Conservation (phyloP, 805 yeast species). For the Lachancea quebecensis region DNA sequence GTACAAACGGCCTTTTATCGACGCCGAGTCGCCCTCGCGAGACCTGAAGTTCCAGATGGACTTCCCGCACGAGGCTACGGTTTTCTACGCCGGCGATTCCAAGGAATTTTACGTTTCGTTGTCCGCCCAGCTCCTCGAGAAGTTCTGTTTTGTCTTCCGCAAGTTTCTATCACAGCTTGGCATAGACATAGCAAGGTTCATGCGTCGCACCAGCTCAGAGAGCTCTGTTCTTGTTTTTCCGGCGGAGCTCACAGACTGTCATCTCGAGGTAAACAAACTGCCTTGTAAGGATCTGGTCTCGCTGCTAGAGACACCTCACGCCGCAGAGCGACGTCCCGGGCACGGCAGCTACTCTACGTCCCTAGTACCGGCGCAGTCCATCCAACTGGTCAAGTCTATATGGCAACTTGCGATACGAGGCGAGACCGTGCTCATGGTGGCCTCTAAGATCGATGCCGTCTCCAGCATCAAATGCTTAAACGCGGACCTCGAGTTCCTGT, state of each 20-base stretch:
- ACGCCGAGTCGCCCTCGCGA: conserved; percentile 17
- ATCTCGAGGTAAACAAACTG: too few relatives aligned
- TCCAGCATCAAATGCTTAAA: conserved; percentile 6
- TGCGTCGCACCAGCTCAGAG: conserved; percentile 1
- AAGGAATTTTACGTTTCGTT: conserved; percentile 20
- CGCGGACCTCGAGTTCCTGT: not conserved
- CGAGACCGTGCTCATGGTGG: conserved; percentile 17
- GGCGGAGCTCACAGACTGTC: too few relatives aligned
- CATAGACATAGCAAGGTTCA: conserved; percentile 4
- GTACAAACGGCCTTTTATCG: conserved; percentile 39
- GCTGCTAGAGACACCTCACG: conserved; percentile 3
- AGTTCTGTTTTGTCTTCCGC: conserved; percentile 15
- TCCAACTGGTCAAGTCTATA: conserved; percentile 17
- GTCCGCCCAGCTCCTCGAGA: conserved; percentile 12
- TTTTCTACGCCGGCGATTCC: conserved; percentile 29
- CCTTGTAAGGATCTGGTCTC: too few relatives aligned
- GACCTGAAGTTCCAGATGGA: conserved; percentile 39
- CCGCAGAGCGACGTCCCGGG: conserved; percentile 5
- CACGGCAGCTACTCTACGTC: not conserved
- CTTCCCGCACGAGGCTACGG: conserved; percentile 21
- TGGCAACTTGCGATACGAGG: conserved; percentile 23
- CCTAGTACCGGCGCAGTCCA: conserved; percentile 11
- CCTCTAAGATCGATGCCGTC: conserved; percentile 17
- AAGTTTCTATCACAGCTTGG: conserved; percentile 1
- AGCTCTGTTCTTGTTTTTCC: too few relatives aligned